Conservation (phyloP, 2,329 filamentous ascomycete species). For the Hypoxylon rubiginosum region DNA sequence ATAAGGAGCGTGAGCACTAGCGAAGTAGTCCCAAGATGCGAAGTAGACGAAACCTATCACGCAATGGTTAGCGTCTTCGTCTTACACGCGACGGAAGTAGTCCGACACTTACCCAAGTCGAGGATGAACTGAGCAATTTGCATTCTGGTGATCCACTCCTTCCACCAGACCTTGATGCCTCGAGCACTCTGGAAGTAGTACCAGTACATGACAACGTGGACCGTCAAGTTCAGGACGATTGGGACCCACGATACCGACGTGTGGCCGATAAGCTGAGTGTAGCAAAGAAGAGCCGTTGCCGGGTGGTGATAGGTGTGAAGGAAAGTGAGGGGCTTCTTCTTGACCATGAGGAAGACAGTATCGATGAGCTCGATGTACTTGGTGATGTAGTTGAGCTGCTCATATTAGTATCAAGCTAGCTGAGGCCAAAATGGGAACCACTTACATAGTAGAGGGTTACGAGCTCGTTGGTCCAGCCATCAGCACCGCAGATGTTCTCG, state of each 20-base stretch:
- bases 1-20: conserved; percentile 77
- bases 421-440: background rate
- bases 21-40: conserved; percentile 83
- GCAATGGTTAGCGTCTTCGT: conserved; percentile 21
- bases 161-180: conserved; percentile 96
- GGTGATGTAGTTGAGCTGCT: conserved; percentile 92
- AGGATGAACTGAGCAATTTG: conserved; percentile 97
- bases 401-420: conserved; percentile 33
- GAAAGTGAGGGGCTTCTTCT: conserved; percentile 99
- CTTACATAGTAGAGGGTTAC: conserved; percentile 93
- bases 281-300: conserved; percentile 94
- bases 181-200: conserved; percentile 99
- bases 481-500: conserved; percentile 82
- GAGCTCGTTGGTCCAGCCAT: conserved; percentile 90
- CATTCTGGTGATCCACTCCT: conserved; percentile 97
- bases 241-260: conserved; percentile 94
- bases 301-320: conserved; percentile 98
- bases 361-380: conserved; percentile 96
- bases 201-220: conserved; percentile 99
- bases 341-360: conserved; percentile 95
- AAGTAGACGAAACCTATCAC: conserved; percentile 80
- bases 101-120: conserved; percentile 79
- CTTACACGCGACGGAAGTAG: background rate
- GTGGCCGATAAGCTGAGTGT: conserved; percentile 91
- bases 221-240: conserved; percentile 89